Base-by-base conservation (phyloP, 768 basidiomycete species). In the Lentinula edodes region DNA sequence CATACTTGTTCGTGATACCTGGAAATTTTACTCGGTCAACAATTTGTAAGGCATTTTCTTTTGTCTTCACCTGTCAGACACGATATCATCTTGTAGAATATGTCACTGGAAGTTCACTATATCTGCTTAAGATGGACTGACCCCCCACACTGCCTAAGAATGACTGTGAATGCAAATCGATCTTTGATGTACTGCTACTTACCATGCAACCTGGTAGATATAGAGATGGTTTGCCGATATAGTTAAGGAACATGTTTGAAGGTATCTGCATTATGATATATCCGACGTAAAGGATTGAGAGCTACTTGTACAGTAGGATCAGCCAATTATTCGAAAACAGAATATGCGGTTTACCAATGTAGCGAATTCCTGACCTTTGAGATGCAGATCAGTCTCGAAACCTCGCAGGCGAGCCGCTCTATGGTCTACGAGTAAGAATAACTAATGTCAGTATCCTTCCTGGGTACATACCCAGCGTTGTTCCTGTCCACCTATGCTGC, bases 391-490 rank as follows among this genome's bases (percentile, higher is more conserved):
- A 45, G 76, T 74, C 67, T 89, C 86, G 58, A 91, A 87, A 0
- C 90, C 90, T 38, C 83, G 79, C 45, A 90, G 75, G 60, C 90
- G 80, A 38, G 89, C 90, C 7, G 88, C 89, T 52, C 90, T 89
- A 65, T 8, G 52, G 13, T 52, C 23, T 7, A 20, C 7, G 16
- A 13, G 28, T 56, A 23, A 43, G 3, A 9, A 28, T 41, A 41
- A 13, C 52, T 20, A 38, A 15, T 28, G 41, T 12, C 38, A 38
- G 28, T 32, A 8, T 15, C 23, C 46, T 34, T 13, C 15, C 4
- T 20, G 41, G n/a, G 15, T 36, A 78, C 71, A 63, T 70, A 88
- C 87, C 82, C 78, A 38, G 80, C 87, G 72, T 91, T 91, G 66
- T 90, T 91, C 60, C 90, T 80, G 72, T 92, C 90, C 54, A 91